Base-by-base conservation (phyloP, 768 basidiomycete species). In the Leccinellum rugosiceps region DNA sequence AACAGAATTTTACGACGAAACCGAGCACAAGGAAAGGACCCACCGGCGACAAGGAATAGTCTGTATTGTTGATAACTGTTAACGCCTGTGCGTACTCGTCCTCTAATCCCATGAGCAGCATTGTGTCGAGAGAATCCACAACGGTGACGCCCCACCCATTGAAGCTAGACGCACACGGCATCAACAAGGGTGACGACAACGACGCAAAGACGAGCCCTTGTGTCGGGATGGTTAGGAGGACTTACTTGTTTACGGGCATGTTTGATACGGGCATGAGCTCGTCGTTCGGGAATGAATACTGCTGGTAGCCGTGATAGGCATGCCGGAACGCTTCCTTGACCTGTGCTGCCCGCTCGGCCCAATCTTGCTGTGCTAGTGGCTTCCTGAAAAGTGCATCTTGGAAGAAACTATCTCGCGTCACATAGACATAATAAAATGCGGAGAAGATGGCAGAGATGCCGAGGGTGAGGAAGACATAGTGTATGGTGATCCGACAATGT, bases 111-210 rank as follows among this genome's bases (percentile, higher is more conserved):
- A 95, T 87, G 35, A 98, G 75, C 23, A 89, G 75, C 78, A 96
- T 85, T 1, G 92, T 92, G 65, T 94, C 92, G 25, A 97, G 77
- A 1, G 91, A 84, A 66, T 97, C 94, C 50, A 92, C 80, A 23
- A 84, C 75, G 8, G 89, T 87, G 7, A 89, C 77, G 28, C 85
- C 86, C 90, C 90, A 92, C 14, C 86, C 87, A 66, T 91, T 91
- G 70, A 90, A 88, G 55, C 89, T 90, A 38, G 43, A 6, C 7
- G 19, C 3, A 45, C 15, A 46, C 7, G 47, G 58, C 5, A 28
- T 68, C 48, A 65, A 31, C 32, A 35, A 51, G 2, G 32, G 25
- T 19, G 14, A 43, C 14, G 8, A 41, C 5, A 32, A 3, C 14
- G 21, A 28, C 34, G 17, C 38, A 50, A 32, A 25, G 34, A 17